phyloP scores from a whole-genome alignment of 2,329 filamentous ascomycete species.

The Colletotrichum caudatum region DNA sequence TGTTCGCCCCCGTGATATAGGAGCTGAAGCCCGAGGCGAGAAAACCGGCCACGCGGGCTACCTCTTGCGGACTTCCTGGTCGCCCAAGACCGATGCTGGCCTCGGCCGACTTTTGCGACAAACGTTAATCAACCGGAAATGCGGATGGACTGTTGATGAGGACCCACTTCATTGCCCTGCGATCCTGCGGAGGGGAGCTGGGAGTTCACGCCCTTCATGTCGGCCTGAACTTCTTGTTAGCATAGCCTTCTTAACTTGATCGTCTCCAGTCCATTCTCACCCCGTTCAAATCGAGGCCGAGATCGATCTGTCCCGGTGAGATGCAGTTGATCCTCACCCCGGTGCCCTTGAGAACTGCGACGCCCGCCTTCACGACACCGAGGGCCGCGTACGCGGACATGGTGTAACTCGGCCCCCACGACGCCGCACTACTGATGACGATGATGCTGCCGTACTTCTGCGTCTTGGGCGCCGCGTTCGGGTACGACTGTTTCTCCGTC shows the following conservation, averaged over 20 bases:
- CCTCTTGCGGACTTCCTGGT: constrained; percentile 67
- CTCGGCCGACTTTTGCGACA: constrained; percentile 54
- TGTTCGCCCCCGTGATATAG: constrained; percentile 71
- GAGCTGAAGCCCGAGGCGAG: constrained; percentile 72
- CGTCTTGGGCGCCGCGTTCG: constrained; percentile 71
- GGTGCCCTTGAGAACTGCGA: constrained; percentile 68
- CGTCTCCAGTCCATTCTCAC: constrained; percentile 45
- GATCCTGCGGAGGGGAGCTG: constrained; percentile 68
- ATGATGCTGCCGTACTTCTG: constrained; percentile 72
- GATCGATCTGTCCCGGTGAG: constrained; percentile 55
- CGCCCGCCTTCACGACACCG: constrained; percentile 70
- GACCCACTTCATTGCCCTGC: constrained; percentile 59
- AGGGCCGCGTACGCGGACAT: constrained; percentile 71
- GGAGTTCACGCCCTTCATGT: constrained; percentile 61
- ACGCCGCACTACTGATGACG: constrained; percentile 69
- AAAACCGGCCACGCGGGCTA: constrained; percentile 71
- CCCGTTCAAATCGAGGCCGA: constrained; percentile 57
- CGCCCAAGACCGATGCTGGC: constrained; percentile 68
- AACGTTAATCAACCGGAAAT: background rate
- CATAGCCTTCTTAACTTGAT: too few species aligned
- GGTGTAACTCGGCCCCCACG: constrained; percentile 71
- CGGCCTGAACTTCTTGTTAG: constrained; percentile 51
- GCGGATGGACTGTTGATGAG: background rate
- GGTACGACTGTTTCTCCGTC: constrained; percentile 65
- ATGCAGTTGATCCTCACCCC: constrained; percentile 70